Evolutionary conservation across 2,329 filamentous ascomycete genomes (phyloP).

Genomic region (Triangularia setosa): DNA sequence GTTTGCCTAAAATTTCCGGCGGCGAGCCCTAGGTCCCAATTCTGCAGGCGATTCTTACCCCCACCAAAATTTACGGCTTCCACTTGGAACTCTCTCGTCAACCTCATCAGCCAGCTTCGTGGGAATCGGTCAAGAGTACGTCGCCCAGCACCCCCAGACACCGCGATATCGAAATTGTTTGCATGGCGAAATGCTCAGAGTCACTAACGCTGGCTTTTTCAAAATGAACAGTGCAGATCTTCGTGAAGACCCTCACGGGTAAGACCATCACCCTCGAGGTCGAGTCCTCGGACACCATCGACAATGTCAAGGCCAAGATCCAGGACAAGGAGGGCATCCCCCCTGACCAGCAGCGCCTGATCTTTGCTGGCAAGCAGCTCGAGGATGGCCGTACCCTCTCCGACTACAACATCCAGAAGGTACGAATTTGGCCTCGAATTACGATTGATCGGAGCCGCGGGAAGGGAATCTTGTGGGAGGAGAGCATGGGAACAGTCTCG

Average conservation of each 20-base stretch:
- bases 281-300: conserved; percentile 97
- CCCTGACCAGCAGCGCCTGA: conserved; percentile 96
- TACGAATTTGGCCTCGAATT: conserved; percentile 38
- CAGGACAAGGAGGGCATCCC: conserved; percentile 99
- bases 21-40: conserved; percentile 22
- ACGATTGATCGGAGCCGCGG: conserved; percentile 10
- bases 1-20: conserved; percentile 19
- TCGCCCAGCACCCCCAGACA: conserved; percentile 25
- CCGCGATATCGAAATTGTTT: conserved; percentile 3
- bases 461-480: not conserved
- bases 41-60: conserved; percentile 24
- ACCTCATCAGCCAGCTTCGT: conserved; percentile 37
- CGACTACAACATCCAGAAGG: conserved; percentile 99
- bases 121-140: conserved; percentile 58
- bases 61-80: conserved; percentile 41
- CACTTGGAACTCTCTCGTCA: conserved; percentile 36
- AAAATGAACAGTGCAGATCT: conserved; percentile 53
- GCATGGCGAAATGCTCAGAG: conserved; percentile 17
- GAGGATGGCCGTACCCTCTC: conserved; percentile 95
- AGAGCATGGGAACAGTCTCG: not conserved
- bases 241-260: conserved; percentile 99
- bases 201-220: conserved; percentile 22
- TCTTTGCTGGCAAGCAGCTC: conserved; percentile 98
- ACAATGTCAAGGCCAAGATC: conserved; percentile 99
- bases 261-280: conserved; percentile 99